Conservation (phyloP, 2,329 filamentous ascomycete genomes). For the Alternaria ethzedia region DNA sequence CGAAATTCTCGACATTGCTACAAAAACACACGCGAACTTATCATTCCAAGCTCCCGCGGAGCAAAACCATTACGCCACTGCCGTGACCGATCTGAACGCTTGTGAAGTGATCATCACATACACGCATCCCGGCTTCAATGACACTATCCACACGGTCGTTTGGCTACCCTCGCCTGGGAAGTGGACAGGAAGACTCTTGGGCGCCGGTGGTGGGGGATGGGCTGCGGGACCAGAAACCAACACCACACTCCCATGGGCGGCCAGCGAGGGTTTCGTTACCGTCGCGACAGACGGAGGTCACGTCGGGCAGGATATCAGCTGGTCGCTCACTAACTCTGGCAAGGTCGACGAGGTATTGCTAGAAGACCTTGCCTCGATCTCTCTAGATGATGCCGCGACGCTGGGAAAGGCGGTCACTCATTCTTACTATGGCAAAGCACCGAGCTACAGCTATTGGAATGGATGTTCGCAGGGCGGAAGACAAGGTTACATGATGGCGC, state of each 20-base stretch:
- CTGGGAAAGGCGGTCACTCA: constrained; percentile 36
- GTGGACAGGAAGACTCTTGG: constrained; percentile 32
- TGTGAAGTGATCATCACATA: constrained; percentile 49
- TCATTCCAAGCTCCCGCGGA: constrained; percentile 4
- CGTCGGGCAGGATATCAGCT: constrained; percentile 7
- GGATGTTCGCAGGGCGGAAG: constrained; percentile 26
- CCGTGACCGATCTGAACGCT: constrained; percentile 21
- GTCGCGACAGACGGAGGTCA: constrained; percentile 31
- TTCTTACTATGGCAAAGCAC: constrained; percentile 36
- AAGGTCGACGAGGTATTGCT: constrained; percentile 32
- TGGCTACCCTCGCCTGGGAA: constrained; percentile 25
- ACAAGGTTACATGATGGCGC: constrained; percentile 41
- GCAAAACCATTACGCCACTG: constrained; percentile 15
- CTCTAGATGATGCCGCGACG: constrained; percentile 38
- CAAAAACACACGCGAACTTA: constrained; percentile 2
- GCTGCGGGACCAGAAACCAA: constrained; percentile 20
- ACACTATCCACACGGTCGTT: constrained; percentile 23
- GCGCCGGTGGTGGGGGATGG: constrained; percentile 30
- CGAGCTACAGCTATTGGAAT: constrained; percentile 43
- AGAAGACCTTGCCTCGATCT: constrained; percentile 39
- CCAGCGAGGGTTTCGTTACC: constrained; percentile 30
- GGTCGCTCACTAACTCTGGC: constrained; percentile 17
- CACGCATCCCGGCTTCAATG: constrained; percentile 25
- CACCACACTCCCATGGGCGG: constrained; percentile 15
- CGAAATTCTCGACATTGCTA: constrained; percentile 5